phyloP scores from a whole-genome alignment of 768 basidiomycete genomes.

The Pholiota molesta region DNA sequence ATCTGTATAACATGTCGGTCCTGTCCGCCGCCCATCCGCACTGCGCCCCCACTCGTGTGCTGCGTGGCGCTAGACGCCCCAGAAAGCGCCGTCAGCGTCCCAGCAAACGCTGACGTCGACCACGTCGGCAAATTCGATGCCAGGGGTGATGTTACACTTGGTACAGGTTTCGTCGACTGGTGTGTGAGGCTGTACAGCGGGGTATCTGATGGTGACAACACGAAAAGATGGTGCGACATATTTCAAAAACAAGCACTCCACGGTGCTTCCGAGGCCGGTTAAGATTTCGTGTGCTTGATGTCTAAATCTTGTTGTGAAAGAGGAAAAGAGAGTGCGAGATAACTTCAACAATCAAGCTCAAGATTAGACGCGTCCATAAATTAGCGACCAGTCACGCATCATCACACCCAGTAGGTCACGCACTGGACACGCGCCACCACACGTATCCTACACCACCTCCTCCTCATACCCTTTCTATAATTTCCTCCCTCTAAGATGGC shows the following conservation, averaged over 20 bases:
- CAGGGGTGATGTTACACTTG: slow-evolving; percentile 63
- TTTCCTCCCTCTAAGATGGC: slow-evolving; percentile 40
- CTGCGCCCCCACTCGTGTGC: slow-evolving; percentile 63
- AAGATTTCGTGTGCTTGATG: not conserved
- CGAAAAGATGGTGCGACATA: slow-evolving; percentile 85
- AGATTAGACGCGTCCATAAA: slow-evolving; percentile 3
- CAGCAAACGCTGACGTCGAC: slow-evolving; percentile 91
- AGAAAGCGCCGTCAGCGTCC: slow-evolving; percentile 84
- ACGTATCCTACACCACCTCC: slow-evolving; percentile 1
- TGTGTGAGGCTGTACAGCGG: slow-evolving; percentile 85
- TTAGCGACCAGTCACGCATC: slow-evolving; percentile 4
- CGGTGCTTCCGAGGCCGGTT: not conserved
- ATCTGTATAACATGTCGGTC: slow-evolving; percentile 97
- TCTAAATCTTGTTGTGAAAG: not conserved
- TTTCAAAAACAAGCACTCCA: not conserved
- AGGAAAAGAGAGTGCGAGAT: not conserved
- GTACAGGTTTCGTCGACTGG: slow-evolving; percentile 74
- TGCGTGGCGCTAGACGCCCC: slow-evolving; percentile 81
- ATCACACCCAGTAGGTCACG: not conserved
- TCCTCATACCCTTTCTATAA: not conserved
- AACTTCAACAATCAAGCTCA: not conserved
- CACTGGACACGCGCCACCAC: slow-evolving; percentile 7
- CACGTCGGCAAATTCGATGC: slow-evolving; percentile 85
- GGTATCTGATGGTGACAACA: slow-evolving; percentile 85
- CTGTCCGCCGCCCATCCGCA: slow-evolving; percentile 77